Percentiles rank a stretch among this genome's conserved stretches.
Conservation (phyloP, 208 protist genomes). For the Trypanosomatidae sp. region DNA sequence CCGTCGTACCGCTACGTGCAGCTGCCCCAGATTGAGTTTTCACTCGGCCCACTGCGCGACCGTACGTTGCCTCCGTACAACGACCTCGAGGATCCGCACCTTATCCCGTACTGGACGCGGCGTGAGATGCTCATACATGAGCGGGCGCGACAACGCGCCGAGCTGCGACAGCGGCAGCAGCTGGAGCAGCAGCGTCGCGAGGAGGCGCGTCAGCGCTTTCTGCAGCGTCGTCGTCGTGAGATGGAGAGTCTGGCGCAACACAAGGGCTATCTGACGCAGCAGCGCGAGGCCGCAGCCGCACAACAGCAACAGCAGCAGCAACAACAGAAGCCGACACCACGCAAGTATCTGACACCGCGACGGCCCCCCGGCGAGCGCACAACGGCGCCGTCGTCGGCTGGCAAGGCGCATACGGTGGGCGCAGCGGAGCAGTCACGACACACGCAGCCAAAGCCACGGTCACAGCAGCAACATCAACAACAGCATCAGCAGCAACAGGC, state of each 20-base stretch:
- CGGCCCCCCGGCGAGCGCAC: no score
- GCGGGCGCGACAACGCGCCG: conserved; percentile 16
- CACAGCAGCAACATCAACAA: no score
- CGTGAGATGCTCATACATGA: conserved; percentile 51
- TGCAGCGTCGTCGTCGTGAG: conserved; percentile 37
- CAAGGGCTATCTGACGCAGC: conserved; percentile 20
- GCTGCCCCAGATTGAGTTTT: conserved; percentile 51
- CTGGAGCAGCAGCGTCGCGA: conserved; percentile 23
- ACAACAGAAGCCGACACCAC: no score
- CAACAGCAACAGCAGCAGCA: no score
- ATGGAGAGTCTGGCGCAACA: conserved; percentile 26
- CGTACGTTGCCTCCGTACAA: conserved; percentile 62
- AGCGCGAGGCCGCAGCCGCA: conserved; percentile 12
- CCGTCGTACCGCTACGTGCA: not conserved
- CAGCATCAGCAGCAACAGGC: no score
- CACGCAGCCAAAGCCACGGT: no score
- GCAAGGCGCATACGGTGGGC: no score
- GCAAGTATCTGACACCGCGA: no score
- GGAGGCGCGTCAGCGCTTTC: conserved; percentile 33
- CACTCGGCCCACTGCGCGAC: conserved; percentile 53
- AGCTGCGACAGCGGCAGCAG: conserved; percentile 22
- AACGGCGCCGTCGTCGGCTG: no score
- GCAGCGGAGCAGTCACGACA: no score
- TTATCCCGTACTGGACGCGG: conserved; percentile 55
- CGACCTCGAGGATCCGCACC: conserved; percentile 71